These are phyloP conservation scores for Macrolepiota albuminosa DNA, from an alignment of 768 basidiomycete genomes.

Conservation along the genomic window DNA sequence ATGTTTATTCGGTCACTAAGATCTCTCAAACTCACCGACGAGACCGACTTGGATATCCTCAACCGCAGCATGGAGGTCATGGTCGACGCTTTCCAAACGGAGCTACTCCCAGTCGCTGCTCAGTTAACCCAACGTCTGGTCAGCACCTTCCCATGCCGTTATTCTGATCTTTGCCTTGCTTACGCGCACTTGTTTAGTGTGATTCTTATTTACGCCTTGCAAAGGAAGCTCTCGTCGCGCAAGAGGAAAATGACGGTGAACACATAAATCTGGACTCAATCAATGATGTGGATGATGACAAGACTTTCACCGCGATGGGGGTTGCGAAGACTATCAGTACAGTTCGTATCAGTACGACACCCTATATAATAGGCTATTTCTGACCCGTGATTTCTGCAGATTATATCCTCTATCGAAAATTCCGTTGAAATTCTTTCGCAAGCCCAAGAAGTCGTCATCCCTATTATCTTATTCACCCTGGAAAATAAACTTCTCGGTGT, in stretches of 20 bases:
- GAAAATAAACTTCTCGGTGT: conserved; percentile 73
- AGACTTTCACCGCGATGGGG: conserved; percentile 84
- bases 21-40: conserved; percentile 86
- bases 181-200: conserved; percentile 40
- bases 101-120: conserved; percentile 80
- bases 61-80: conserved; percentile 81
- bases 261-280: conserved; percentile 53
- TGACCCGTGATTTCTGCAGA: conserved; percentile 32
- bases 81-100: conserved; percentile 81
- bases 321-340: conserved; percentile 82
- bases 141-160: conserved; percentile 21
- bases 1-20: conserved; percentile 28
- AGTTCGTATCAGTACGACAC: conserved; percentile 34
- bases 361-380: neutral
- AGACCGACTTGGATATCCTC: conserved; percentile 84
- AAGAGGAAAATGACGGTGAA: conserved; percentile 45
- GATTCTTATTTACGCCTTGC: conserved; percentile 80
- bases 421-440: conserved; percentile 72
- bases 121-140: conserved; percentile 77
- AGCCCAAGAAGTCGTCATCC: conserved; percentile 78
- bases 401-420: conserved; percentile 70
- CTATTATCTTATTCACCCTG: conserved; percentile 71
- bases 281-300: conserved; percentile 69
- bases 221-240: conserved; percentile 55
- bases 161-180: neutral